phyloP scores from a whole-genome alignment of 768 basidiomycete genomes.

The Mycena galericulata region DNA sequence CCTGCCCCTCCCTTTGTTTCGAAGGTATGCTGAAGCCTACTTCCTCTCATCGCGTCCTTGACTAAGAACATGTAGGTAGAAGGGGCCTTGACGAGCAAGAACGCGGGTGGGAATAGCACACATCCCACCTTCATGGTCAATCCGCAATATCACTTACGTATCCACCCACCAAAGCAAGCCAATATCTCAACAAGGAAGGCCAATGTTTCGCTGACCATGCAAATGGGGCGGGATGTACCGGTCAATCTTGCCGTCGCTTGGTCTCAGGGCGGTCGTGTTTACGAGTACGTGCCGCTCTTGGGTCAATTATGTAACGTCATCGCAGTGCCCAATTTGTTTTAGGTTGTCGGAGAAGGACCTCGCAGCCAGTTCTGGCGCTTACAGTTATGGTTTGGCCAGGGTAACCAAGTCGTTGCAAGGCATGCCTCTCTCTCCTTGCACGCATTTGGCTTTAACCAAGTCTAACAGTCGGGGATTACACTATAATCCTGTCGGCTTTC shows the following conservation, averaged over 20 bases:
- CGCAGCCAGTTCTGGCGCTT: slow-evolving; percentile 80
- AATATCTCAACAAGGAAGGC: slow-evolving; percentile 47
- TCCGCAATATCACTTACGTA: slow-evolving; percentile 83
- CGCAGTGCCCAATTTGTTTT: slow-evolving; percentile 1
- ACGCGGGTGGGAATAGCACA: slow-evolving; percentile 86
- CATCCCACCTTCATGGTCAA: slow-evolving; percentile 89
- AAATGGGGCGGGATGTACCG: slow-evolving; percentile 73
- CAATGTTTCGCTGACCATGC: slow-evolving; percentile 58
- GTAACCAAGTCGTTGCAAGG: slow-evolving; percentile 64
- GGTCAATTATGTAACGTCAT: background rate
- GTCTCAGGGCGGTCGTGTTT: slow-evolving; percentile 79
- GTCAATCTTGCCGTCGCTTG: slow-evolving; percentile 81
- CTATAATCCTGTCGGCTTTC: slow-evolving; percentile 87
- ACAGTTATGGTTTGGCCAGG: slow-evolving; percentile 81
- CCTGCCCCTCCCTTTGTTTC: slow-evolving; percentile 52
- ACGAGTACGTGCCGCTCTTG: slow-evolving; percentile 71
- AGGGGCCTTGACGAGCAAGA: slow-evolving; percentile 73
- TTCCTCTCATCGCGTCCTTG: background rate
- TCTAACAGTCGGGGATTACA: slow-evolving; percentile 71
- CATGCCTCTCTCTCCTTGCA: slow-evolving; percentile 41
- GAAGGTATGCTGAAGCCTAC: slow-evolving; percentile 45
- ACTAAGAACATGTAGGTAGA: slow-evolving; percentile 57
- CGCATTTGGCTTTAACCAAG: slow-evolving; percentile 5
- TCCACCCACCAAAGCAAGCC: slow-evolving; percentile 54
- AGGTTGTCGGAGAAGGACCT: slow-evolving; percentile 78